phyloP scores from a whole-genome alignment of 805 yeast species.

The Scheffersomyces ergatensis region DNA sequence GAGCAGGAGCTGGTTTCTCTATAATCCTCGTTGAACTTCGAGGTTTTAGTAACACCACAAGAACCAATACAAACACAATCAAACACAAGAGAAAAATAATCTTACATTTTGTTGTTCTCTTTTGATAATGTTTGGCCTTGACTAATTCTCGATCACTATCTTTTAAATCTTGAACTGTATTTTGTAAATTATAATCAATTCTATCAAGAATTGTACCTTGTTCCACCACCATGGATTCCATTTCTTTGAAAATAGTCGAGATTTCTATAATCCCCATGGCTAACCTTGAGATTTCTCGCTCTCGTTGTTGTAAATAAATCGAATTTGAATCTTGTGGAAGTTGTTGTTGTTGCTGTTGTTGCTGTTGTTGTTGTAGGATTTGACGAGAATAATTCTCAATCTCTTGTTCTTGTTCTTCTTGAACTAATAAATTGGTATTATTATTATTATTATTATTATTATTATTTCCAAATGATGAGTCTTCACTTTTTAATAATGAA shows the following conservation, averaged over 20 bases:
- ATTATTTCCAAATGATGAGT: slow-evolving; percentile 3
- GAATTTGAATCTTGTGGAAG: slow-evolving; percentile 20
- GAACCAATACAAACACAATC: slow-evolving; percentile 66
- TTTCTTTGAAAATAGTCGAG: slow-evolving; percentile 87
- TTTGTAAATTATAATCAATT: slow-evolving; percentile 86
- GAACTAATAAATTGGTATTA: slow-evolving; percentile 11
- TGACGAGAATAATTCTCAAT: slow-evolving; percentile 40
- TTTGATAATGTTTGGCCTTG: slow-evolving; percentile 78
- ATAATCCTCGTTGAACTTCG: slow-evolving; percentile 16
- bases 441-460: slow-evolving; percentile 9
- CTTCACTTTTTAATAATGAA: slow-evolving; percentile 5
- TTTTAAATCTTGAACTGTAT: slow-evolving; percentile 72
- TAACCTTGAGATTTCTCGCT: slow-evolving; percentile 81
- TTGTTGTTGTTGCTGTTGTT: slow-evolving; percentile 18
- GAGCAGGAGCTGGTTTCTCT: slow-evolving; percentile 12
- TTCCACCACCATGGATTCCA: slow-evolving; percentile 88
- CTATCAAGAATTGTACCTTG: slow-evolving; percentile 94
- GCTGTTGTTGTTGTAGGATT: slow-evolving; percentile 17
- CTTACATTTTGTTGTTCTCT: slow-evolving; percentile 87
- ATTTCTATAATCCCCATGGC: slow-evolving; percentile 95
- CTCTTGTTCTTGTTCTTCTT: slow-evolving; percentile 28
- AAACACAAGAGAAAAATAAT: slow-evolving; percentile 71
- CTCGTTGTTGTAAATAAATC: slow-evolving; percentile 61
- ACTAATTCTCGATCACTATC: slow-evolving; percentile 75
- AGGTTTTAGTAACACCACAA: slow-evolving; percentile 71